phyloP scores from a whole-genome alignment of 2,329 filamentous ascomycete genomes.

The Clonostachys rhizophaga region DNA sequence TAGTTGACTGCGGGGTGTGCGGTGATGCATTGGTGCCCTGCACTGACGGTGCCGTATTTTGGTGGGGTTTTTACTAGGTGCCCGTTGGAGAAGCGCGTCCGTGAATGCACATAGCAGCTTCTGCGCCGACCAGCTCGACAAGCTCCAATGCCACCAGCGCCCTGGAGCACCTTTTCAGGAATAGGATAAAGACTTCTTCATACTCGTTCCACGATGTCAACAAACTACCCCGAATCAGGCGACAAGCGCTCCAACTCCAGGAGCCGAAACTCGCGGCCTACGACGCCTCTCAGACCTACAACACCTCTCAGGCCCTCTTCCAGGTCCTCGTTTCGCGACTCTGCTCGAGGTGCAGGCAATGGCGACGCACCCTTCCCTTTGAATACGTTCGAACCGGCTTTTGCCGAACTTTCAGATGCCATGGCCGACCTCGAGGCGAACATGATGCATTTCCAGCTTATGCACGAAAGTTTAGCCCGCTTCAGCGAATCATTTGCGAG shows the following conservation, averaged over 20 bases:
- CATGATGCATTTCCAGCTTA: slow-evolving; percentile 93
- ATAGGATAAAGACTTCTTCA: no score
- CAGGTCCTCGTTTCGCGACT: slow-evolving; percentile 81
- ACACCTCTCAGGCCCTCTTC: slow-evolving; percentile 90
- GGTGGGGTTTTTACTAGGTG: no score
- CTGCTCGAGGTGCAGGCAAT: slow-evolving; percentile 50
- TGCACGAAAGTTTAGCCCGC: slow-evolving; percentile 89
- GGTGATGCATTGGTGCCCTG: no score
- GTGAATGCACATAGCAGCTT: no score
- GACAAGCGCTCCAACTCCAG: slow-evolving; percentile 52
- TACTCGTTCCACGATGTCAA: slow-evolving; percentile 12
- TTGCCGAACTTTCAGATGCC: slow-evolving; percentile 88
- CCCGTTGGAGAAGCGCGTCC: no score
- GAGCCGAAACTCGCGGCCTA: slow-evolving; percentile 69
- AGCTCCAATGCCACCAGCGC: no score
- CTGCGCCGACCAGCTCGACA: no score
- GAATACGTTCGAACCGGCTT: slow-evolving; percentile 80
- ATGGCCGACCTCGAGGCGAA: slow-evolving; percentile 97
- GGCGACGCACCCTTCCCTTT: slow-evolving; percentile 62
- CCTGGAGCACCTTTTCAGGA: no score
- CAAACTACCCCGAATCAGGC: slow-evolving; percentile 9
- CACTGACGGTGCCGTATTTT: no score
- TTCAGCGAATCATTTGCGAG: slow-evolving; percentile 96
- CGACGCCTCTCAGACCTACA: slow-evolving; percentile 79
- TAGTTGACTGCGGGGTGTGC: no score